Evolutionary conservation across 495 filamentous ascomycete species (phyloP).

Genomic region (Parmelia sp.): DNA sequence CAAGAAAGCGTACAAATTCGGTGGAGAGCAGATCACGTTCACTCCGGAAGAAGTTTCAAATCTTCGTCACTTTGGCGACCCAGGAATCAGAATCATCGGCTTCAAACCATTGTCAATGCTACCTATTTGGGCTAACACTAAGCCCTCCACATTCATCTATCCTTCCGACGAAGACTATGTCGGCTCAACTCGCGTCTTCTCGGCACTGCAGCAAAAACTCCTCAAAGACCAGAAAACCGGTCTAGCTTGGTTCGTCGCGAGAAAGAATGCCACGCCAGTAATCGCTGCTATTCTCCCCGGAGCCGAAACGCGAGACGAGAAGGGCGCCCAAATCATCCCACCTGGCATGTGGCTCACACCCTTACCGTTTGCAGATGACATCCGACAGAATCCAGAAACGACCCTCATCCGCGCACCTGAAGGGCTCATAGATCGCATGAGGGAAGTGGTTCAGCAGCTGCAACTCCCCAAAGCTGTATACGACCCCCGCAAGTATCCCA

Average conservation of each 20-base stretch:
- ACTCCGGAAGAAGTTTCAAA: constrained; percentile 70
- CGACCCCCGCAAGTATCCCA: constrained; percentile 81
- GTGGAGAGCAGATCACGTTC: constrained; percentile 83
- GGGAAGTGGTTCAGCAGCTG: constrained; percentile 71
- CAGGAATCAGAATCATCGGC: constrained; percentile 81
- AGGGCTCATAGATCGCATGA: constrained; percentile 71
- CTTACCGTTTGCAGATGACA: constrained; percentile 85
- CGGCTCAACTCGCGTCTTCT: constrained; percentile 87
- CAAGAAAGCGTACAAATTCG: constrained; percentile 92
- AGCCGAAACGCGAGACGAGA: constrained; percentile 56
- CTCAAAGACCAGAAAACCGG: constrained; percentile 69
- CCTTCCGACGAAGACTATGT: constrained; percentile 85
- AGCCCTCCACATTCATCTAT: constrained; percentile 86
- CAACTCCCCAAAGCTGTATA: constrained; percentile 84
- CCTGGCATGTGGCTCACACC: constrained; percentile 85
- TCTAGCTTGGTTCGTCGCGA: constrained; percentile 82
- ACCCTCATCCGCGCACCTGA: constrained; percentile 56
- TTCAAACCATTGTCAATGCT: constrained; percentile 78
- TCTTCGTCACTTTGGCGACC: constrained; percentile 71
- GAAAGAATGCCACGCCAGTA: constrained; percentile 67
- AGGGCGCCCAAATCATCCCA: constrained; percentile 62
- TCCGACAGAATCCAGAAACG: constrained; percentile 64
- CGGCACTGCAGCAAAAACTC: constrained; percentile 84
- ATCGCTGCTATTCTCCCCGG: constrained; percentile 79
- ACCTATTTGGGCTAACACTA: constrained; percentile 77